Evolutionary conservation across 169 alveolate species (phyloP), one percentile per base, ranked within the genome.

Genomic region (Theileria orientalis): DNA sequence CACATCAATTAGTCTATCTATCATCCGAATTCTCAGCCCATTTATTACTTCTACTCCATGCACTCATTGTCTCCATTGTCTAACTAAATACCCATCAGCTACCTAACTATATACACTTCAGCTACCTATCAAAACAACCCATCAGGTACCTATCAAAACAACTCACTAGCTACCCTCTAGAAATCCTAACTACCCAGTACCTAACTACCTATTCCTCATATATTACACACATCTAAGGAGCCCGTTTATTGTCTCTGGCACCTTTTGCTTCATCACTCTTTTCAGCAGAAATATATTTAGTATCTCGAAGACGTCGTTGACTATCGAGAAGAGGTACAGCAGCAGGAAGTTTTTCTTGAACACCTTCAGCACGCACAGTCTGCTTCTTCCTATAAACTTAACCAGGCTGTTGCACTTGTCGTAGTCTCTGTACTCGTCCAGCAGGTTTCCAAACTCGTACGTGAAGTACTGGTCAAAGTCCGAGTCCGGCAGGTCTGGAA

Each of bases 381-480:
- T 63, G 37, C 69, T 25, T 44, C 77, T 49, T 11, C 89, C 89
- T 32, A 82, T 21, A 16, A 82, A 40, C 30, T 40, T 72, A 37
- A 44, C 83, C 21, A 73, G 46, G 8, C 57, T 27, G 49, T 71
- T 35, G 23, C 85, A 63, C 29, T 69, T 67, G 23, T 27, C 30
- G 23, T 27, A 29, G 37, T 21, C 47, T 21, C 80, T 52, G 35
- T 51, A 33, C 62, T 73, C 40, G 42, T 56, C 68, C 1, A 79
- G 32, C 30, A 44, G 44, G 23, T 54, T 19, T 30, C 87, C 61
- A 46, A 79, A 44, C 57, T 79, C 87, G 8, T 77, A 57, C n/a
- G 83, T 47, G 0, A 75, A 77, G 41, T 68, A 70, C 32, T 74
- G 75, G 44, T 82, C 85, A 44, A 73, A 73, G 56, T 82, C 89